These are phyloP conservation scores for Dryadomyces sulphureus DNA, from an alignment of 2,329 filamentous ascomycete species.

Conservation along the genomic window DNA sequence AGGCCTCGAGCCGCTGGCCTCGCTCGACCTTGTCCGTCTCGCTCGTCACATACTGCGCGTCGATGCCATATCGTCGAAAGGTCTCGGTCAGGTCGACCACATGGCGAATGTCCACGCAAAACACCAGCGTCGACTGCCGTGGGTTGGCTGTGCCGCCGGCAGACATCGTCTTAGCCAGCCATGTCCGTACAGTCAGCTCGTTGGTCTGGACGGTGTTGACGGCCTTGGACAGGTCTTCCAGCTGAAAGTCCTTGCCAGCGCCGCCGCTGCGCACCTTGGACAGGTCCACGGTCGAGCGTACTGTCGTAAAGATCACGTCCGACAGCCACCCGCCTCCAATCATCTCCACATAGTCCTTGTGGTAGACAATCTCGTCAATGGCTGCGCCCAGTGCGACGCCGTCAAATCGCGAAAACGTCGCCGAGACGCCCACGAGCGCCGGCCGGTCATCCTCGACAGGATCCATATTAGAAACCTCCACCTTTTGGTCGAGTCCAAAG, in stretches of 20 bases:
- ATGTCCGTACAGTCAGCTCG: slow-evolving; percentile 70
- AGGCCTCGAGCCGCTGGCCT: slow-evolving; percentile 56
- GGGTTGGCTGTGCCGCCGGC: slow-evolving; percentile 14
- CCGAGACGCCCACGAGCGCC: slow-evolving; percentile 71
- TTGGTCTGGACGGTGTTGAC: slow-evolving; percentile 77
- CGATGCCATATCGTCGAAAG: slow-evolving; percentile 65
- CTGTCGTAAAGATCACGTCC: slow-evolving; percentile 86
- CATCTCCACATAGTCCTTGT: slow-evolving; percentile 57
- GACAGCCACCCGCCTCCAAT: slow-evolving; percentile 84
- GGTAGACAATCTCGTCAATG: slow-evolving; percentile 92
- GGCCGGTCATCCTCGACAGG: slow-evolving; percentile 33
- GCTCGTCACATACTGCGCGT: slow-evolving; percentile 75
- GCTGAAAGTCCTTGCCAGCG: slow-evolving; percentile 62
- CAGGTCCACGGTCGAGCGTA: slow-evolving; percentile 68
- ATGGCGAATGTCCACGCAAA: slow-evolving; percentile 84
- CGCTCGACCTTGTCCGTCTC: slow-evolving; percentile 59
- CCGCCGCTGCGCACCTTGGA: slow-evolving; percentile 50
- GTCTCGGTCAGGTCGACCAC: slow-evolving; percentile 57
- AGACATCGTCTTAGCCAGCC: slow-evolving; percentile 56
- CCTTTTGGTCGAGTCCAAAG: slow-evolving; percentile 48
- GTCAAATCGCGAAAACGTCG: slow-evolving; percentile 64
- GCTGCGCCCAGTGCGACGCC: slow-evolving; percentile 68
- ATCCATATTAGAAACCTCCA: slow-evolving; percentile 22
- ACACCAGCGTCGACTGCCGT: slow-evolving; percentile 69
- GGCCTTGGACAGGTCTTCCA: slow-evolving; percentile 59